These are phyloP conservation scores for Coemansia sp. DNA, from an alignment of 192 early-diverging fungal species.

Conservation along the genomic window DNA sequence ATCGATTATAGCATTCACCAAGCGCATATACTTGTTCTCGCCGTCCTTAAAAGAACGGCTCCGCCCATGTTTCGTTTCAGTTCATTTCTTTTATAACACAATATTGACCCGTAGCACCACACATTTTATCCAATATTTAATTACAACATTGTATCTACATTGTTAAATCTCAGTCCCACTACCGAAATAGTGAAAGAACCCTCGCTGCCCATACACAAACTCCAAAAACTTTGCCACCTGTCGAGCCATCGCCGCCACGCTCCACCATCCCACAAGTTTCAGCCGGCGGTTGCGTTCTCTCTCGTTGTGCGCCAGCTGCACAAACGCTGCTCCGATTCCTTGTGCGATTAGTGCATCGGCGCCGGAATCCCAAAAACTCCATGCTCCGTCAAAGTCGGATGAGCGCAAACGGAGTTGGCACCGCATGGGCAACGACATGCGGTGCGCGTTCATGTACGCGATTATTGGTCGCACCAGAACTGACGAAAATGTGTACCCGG, in stretches of 20 bases:
- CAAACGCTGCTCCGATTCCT: constrained; percentile 81
- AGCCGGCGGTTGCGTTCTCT: constrained; percentile 77
- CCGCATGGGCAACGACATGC: constrained; percentile 79
- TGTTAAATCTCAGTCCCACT: background rate
- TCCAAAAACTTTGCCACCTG: constrained; percentile 72
- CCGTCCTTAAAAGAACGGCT: too few species aligned
- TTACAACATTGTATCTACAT: background rate
- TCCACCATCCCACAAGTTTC: constrained; percentile 88
- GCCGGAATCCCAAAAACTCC: constrained; percentile 84
- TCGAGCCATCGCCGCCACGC: constrained; percentile 69
- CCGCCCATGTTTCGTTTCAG: too few species aligned
- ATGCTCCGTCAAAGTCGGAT: constrained; percentile 88
- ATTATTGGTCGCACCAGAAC: constrained; percentile 91
- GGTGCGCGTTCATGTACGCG: constrained; percentile 90
- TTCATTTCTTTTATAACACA: too few species aligned
- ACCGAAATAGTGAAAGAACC: constrained; percentile 62
- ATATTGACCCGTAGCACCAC: too few species aligned
- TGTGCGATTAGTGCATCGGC: constrained; percentile 72
- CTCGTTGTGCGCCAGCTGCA: constrained; percentile 74
- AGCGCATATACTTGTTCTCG: too few species aligned
- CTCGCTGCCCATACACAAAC: constrained; percentile 68
- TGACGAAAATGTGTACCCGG: constrained; percentile 63
- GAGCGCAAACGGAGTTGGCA: constrained; percentile 75
- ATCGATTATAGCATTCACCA: too few species aligned
- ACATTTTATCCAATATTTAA: background rate